These are phyloP conservation scores for Tolypocladium amazonense DNA, from an alignment of 2,329 filamentous ascomycete species.

Conservation along the genomic window DNA sequence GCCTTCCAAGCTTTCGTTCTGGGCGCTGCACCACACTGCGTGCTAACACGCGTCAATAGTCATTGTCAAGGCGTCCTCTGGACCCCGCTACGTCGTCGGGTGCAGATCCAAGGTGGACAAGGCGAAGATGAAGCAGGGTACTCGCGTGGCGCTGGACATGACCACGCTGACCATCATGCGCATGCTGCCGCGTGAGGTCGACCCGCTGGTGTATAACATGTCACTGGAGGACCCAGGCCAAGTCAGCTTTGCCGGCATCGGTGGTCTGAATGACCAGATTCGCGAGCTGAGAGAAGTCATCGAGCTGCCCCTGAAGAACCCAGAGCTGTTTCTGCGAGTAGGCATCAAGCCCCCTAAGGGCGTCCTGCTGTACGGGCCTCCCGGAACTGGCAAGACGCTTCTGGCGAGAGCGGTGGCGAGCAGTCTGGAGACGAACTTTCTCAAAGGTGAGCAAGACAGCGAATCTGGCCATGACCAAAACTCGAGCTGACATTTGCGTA, in stretches of 20 bases:
- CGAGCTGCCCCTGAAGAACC: constrained; percentile 95
- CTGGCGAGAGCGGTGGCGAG: constrained; percentile 91
- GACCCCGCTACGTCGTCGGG: constrained; percentile 93
- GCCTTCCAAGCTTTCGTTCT: constrained; percentile 16
- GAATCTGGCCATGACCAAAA: neutral
- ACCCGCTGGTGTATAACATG: constrained; percentile 99
- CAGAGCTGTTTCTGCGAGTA: constrained; percentile 90
- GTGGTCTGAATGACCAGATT: constrained; percentile 96
- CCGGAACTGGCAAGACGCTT: constrained; percentile 93
- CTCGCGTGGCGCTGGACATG: constrained; percentile 96
- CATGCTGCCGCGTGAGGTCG: constrained; percentile 96
- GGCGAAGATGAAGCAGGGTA: constrained; percentile 93
- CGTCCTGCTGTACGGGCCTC: constrained; percentile 89
- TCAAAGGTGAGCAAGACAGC: constrained; percentile 59
- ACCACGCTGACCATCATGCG: constrained; percentile 99
- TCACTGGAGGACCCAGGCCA: constrained; percentile 95
- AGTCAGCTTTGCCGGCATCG: constrained; percentile 95
- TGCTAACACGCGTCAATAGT: constrained; percentile 41
- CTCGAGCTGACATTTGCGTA: constrained; percentile 24
- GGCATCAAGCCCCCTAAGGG: constrained; percentile 99
- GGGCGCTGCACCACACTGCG: neutral
- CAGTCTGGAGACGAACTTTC: constrained; percentile 93
- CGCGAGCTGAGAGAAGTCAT: constrained; percentile 95
- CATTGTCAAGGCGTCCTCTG: constrained; percentile 96
- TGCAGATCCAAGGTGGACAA: constrained; percentile 99